Percentiles rank a stretch among this genome's conserved stretches.
Conservation (phyloP, 768 basidiomycete genomes). For the Pluteus cervinus region DNA sequence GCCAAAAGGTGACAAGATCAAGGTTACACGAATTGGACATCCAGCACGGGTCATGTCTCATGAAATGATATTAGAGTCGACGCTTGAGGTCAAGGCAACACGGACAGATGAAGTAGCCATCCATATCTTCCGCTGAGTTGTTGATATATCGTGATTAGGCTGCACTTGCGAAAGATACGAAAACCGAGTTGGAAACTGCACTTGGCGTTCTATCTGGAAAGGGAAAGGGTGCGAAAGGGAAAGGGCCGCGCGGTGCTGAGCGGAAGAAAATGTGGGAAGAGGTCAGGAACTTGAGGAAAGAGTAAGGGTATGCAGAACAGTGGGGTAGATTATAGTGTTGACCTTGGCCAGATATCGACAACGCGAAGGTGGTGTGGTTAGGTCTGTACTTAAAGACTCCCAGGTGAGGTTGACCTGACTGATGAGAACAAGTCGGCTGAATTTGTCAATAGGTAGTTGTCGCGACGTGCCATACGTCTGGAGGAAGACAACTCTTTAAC, state of each 20-base stretch:
- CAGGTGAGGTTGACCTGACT: constrained; percentile 38
- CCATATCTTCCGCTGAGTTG: background rate
- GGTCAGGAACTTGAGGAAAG: constrained; percentile 81
- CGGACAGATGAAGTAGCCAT: constrained; percentile 58
- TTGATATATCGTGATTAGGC: constrained; percentile 39
- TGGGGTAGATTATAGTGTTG: background rate
- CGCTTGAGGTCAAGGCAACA: constrained; percentile 66
- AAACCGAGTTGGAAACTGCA: constrained; percentile 71
- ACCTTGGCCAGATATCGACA: constrained; percentile 64
- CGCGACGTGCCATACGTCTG: constrained; percentile 93
- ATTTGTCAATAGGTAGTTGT: constrained; percentile 61
- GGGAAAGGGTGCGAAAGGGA: constrained; percentile 70
- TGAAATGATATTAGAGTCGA: constrained; percentile 59
- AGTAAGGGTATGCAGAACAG: constrained; percentile 44
- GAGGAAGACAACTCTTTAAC: constrained; percentile 72
- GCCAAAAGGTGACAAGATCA: constrained; percentile 46
- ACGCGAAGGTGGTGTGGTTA: constrained; percentile 81
- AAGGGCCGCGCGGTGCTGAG: constrained; percentile 63
- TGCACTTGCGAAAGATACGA: constrained; percentile 82
- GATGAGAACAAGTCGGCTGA: background rate
- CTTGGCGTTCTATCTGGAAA: constrained; percentile 63
- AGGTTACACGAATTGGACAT: constrained; percentile 88
- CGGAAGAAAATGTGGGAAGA: constrained; percentile 85
- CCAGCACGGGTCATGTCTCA: constrained; percentile 86
- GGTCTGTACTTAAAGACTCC: constrained; percentile 71